Conservation (phyloP, 257 asterid genomes). For the Linaria vulgaris region DNA sequence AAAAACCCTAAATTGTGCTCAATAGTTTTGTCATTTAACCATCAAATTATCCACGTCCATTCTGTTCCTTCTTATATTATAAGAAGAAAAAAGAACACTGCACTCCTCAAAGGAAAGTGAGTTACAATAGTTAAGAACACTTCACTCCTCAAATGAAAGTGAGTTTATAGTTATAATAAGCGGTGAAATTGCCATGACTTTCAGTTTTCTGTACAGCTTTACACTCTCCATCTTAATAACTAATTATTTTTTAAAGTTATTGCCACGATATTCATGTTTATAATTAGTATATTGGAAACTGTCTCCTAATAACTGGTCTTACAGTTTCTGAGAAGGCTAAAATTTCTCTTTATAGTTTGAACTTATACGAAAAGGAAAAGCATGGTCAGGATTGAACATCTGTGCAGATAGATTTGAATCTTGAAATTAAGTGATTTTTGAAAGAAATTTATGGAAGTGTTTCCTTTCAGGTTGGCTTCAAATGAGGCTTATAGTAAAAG, state of each 20-base stretch:
- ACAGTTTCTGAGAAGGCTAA: slow-evolving; percentile 2
- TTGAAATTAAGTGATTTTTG: slow-evolving; percentile 14
- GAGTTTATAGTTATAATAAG: slow-evolving; percentile 6
- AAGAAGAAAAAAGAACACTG: too few relatives aligned
- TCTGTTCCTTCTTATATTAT: background rate
- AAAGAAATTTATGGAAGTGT: slow-evolving; percentile 27
- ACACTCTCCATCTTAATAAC: background rate
- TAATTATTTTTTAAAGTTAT: background rate
- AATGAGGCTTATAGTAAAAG: slow-evolving; percentile 82
- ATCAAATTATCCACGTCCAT: background rate
- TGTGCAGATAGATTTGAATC: background rate
- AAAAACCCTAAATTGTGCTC: too few relatives aligned
- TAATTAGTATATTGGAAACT: too few relatives aligned
- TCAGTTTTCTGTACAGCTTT: background rate
- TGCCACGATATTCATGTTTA: background rate
- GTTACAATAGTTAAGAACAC: too few relatives aligned
- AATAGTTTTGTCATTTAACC: background rate
- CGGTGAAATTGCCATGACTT: background rate
- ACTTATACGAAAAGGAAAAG: background rate
- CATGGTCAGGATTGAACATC: background rate
- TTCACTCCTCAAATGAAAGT: slow-evolving; percentile 8
- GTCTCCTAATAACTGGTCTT: background rate
- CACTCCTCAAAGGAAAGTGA: too few relatives aligned
- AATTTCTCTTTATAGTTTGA: slow-evolving; percentile 5
- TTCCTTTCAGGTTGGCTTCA: slow-evolving; percentile 82